phyloP scores from a whole-genome alignment of 1,284 basidiomycete species.

The Microbotryum violaceum region DNA sequence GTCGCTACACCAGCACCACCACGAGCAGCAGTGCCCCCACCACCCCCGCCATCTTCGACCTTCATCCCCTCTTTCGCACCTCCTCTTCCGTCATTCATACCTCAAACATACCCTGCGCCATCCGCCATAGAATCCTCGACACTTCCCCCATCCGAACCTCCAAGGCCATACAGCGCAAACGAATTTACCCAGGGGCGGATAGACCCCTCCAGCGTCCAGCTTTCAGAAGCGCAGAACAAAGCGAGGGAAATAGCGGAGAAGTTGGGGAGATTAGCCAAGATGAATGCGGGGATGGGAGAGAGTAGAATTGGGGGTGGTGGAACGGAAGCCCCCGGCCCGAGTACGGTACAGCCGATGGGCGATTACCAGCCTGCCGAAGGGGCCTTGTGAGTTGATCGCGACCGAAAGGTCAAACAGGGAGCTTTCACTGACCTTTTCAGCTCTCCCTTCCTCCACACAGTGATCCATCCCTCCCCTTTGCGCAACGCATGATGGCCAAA shows the following conservation, averaged over 20 bases:
- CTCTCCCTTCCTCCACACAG: not conserved
- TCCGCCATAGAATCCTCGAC: slow-evolving; percentile 4
- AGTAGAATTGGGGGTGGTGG: not conserved
- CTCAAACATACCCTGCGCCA: slow-evolving; percentile 10
- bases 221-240: slow-evolving; percentile 30
- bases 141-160: slow-evolving; percentile 9
- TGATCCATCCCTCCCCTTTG: slow-evolving; percentile 51
- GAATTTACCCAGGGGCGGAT: not conserved
- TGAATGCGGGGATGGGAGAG: not conserved
- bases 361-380: slow-evolving; percentile 2
- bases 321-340: not conserved
- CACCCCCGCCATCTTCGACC: slow-evolving; percentile 37
- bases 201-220: not conserved
- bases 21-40: slow-evolving; percentile 8
- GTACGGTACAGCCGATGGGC: not conserved
- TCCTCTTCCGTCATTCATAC: slow-evolving; percentile 56
- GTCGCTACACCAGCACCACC: slow-evolving; percentile 40
- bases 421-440: not conserved
- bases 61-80: slow-evolving; percentile 64
- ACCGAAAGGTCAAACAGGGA: not conserved
- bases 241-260: slow-evolving; percentile 35
- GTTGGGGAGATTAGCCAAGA: slow-evolving; percentile 27
- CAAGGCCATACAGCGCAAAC: not conserved
- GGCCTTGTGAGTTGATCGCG: slow-evolving; percentile 7
- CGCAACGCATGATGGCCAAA: slow-evolving; percentile 75